Conservation (phyloP, 1,284 basidiomycete genomes). For the Trametes polyzona region DNA sequence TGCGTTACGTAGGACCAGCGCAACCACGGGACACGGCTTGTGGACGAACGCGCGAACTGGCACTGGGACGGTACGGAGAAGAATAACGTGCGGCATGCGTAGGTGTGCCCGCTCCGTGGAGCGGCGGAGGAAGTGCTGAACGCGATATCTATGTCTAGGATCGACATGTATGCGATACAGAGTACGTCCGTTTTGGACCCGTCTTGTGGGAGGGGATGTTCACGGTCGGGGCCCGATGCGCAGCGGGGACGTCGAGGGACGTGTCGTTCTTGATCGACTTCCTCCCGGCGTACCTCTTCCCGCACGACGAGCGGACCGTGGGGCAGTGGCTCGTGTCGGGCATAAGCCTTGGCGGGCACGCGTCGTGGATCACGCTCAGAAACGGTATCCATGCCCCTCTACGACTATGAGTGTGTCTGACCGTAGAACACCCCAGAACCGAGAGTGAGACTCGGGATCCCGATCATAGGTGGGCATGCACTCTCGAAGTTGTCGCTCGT, state of each 20-base stretch:
- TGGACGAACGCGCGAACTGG: slow-evolving; percentile 55
- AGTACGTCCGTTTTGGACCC: slow-evolving; percentile 44
- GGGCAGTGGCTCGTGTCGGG: slow-evolving; percentile 73
- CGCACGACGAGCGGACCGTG: slow-evolving; percentile 66
- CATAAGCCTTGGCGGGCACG: slow-evolving; percentile 79
- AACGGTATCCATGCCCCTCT: slow-evolving; percentile 47
- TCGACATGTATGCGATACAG: slow-evolving; percentile 78
- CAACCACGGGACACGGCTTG: slow-evolving; percentile 70
- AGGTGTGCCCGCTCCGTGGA: no score
- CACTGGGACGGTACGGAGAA: slow-evolving; percentile 56
- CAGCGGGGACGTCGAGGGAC: slow-evolving; percentile 77
- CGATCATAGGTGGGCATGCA: slow-evolving; percentile 76
- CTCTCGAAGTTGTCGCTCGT: no score
- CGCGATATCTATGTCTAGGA: slow-evolving; percentile 43
- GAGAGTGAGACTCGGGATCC: slow-evolving; percentile 71
- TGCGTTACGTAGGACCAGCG: slow-evolving; percentile 79
- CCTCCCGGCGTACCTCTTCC: slow-evolving; percentile 78
- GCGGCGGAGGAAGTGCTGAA: no score
- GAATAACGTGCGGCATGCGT: slow-evolving; percentile 64
- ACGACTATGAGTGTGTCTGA: background rate
- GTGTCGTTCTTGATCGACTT: slow-evolving; percentile 84
- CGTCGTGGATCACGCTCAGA: slow-evolving; percentile 70
- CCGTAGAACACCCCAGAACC: slow-evolving; percentile 52
- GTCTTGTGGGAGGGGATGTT: background rate
- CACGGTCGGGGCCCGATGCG: background rate